Evolutionary conservation across 1,284 basidiomycete species (phyloP).

Genomic region (Heterobasidion occidentale): DNA sequence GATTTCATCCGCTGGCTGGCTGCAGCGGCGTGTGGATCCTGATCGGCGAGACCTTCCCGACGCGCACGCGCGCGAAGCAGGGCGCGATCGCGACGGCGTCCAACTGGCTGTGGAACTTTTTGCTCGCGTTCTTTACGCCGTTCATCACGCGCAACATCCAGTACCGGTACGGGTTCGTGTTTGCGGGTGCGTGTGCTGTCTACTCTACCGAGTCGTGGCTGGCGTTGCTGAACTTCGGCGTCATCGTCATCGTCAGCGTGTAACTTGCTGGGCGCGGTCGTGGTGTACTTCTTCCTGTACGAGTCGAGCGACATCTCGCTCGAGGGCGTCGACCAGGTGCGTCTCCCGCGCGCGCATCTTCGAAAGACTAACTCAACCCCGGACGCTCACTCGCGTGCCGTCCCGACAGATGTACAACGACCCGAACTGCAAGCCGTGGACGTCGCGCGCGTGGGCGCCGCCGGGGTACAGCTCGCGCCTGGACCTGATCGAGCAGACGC

Average conservation of each 20-base stretch:
- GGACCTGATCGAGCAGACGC: slow-evolving; percentile 31
- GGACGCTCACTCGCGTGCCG: background rate
- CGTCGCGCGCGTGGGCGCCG: slow-evolving; percentile 47
- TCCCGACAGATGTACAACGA: slow-evolving; percentile 67
- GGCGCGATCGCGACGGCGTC: slow-evolving; percentile 62
- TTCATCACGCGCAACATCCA: slow-evolving; percentile 51
- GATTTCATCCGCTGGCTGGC: background rate
- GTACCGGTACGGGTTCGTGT: slow-evolving; percentile 69
- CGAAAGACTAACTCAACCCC: background rate
- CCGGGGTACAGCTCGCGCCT: slow-evolving; percentile 35
- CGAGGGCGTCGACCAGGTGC: slow-evolving; percentile 52
- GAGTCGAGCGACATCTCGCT: slow-evolving; percentile 65
- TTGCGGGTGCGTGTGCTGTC: slow-evolving; percentile 38
- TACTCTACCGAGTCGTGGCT: background rate
- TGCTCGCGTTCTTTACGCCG: slow-evolving; percentile 71
- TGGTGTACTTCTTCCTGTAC: slow-evolving; percentile 76
- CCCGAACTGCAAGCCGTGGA: slow-evolving; percentile 61
- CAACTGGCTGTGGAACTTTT: slow-evolving; percentile 73
- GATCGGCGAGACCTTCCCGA: slow-evolving; percentile 73
- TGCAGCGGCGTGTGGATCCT: slow-evolving; percentile 62
- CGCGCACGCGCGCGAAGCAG: slow-evolving; percentile 70
- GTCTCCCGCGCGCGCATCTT: background rate
- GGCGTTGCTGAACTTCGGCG: background rate
- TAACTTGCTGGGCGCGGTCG: slow-evolving; percentile 51
- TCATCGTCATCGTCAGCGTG: slow-evolving; percentile 26